Evolutionary conservation across 768 basidiomycete genomes (phyloP), one percentile per base, ranked within the genome.

Genomic region (Cystofilobasidium ferigula): DNA sequence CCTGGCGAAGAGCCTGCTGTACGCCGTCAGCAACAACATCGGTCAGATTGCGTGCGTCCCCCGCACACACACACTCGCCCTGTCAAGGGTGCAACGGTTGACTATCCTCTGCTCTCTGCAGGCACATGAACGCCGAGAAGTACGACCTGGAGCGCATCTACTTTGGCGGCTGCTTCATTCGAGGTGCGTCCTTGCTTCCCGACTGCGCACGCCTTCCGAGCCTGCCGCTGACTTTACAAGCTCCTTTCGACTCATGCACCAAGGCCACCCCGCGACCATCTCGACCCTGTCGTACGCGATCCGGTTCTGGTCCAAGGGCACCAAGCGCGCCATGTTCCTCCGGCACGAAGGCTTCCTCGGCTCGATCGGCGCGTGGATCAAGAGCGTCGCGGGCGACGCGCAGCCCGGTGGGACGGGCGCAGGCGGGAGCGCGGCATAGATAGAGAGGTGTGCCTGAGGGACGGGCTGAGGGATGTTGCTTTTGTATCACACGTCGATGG

Each of bases 121-220:
- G 90, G 56, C 97, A 92, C 77, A 98, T 99, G 95, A 98, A 99
- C 75, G 95, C 95, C 63, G 95, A 98, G 76, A 98, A 98, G 79
- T 95, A 98, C 76, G 86, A 88, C 71, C 76, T 99, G 67, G 89
- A 95, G 72, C 84, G 89, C 74, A 98, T 99, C 70, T 99, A 97
- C 79, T 99, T 98, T 81, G 93, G 95, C 30, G 95, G 95, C 3
- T 97, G 89, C 77, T 99, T 97, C 78, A 99, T 99, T 76, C 82
- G 95, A 81, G 94, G 89, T 90, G 71, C 64, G 84, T 76, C 43
- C 24, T 13, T 48, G 36, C 4, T 18, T 32, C 28, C 30, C 10
- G 53, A 22, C 24, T 22, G 18, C 34, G 51, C 62, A 35, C 28
- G 2, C 51, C 32, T 14, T 12, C 47, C 38, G 57, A 20, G 1